These are phyloP conservation scores for Aspergillus ruber DNA, from an alignment of 2,329 filamentous ascomycete genomes.

Conservation along the genomic window DNA sequence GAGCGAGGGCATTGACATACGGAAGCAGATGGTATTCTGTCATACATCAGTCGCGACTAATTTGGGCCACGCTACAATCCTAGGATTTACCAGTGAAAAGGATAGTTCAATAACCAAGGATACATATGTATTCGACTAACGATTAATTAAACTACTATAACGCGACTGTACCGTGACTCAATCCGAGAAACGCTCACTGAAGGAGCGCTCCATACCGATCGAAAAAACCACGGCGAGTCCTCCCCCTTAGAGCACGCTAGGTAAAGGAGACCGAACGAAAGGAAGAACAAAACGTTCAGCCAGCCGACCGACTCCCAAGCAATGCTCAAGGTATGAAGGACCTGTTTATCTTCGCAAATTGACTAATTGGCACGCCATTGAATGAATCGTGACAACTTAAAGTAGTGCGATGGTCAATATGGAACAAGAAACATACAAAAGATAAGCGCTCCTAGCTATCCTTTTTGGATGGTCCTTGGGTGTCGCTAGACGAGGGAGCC, in stretches of 20 bases:
- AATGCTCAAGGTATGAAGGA: slow-evolving; percentile 27
- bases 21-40: no score
- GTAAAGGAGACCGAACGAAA: slow-evolving; percentile 17
- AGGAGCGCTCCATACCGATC: slow-evolving; percentile 16
- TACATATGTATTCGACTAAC: neutral
- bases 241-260: slow-evolving; percentile 21
- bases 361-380: slow-evolving; percentile 93
- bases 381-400: slow-evolving; percentile 89
- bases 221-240: slow-evolving; percentile 19
- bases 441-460: slow-evolving; percentile 12
- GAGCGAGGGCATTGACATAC: no score
- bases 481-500: slow-evolving; percentile 3
- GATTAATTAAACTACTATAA: slow-evolving; percentile 4
- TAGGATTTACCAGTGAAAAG: no score
- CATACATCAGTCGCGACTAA: no score
- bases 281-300: slow-evolving; percentile 29
- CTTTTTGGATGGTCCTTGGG: slow-evolving; percentile 18
- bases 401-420: slow-evolving; percentile 61
- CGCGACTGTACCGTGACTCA: slow-evolving; percentile 22
- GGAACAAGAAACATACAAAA: neutral
- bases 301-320: slow-evolving; percentile 19
- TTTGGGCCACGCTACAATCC: no score
- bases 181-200: slow-evolving; percentile 21
- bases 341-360: slow-evolving; percentile 73
- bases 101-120: neutral